These are phyloP conservation scores for Malus orientalis DNA, from an alignment of 306 rosid genomes.

Conservation along the genomic window DNA sequence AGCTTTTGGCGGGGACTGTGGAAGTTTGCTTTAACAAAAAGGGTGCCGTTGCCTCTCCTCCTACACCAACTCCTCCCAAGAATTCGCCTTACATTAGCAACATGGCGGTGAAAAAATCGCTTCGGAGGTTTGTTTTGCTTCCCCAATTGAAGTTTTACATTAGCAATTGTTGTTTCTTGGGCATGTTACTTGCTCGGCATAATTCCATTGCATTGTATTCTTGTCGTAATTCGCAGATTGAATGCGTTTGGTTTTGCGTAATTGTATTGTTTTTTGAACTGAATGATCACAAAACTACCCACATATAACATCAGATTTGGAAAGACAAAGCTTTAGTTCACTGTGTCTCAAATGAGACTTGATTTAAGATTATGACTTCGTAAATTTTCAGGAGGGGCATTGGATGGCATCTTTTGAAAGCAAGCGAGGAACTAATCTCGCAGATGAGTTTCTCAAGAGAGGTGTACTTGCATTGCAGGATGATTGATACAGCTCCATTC, in stretches of 20 bases:
- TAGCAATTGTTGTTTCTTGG: not conserved
- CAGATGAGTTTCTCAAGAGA: constrained; percentile 63
- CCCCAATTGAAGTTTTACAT: not conserved
- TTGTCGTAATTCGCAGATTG: not conserved
- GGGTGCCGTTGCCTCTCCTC: constrained; percentile 66
- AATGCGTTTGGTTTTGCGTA: not conserved
- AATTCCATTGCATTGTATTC: not conserved
- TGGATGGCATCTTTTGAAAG: constrained; percentile 96
- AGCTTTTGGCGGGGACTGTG: constrained; percentile 75
- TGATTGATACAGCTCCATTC: constrained; percentile 75
- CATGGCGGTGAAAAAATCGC: constrained; percentile 55
- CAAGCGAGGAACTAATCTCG: constrained; percentile 76
- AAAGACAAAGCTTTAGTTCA: not conserved
- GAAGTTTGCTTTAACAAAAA: constrained; percentile 63
- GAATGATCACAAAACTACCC: not conserved
- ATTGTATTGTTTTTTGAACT: not conserved
- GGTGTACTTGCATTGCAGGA: constrained; percentile 83
- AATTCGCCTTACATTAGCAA: constrained; percentile 68
- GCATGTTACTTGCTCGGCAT: not conserved
- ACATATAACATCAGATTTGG: not conserved
- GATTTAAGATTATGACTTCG: constrained; percentile 15
- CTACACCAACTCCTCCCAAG: constrained; percentile 74
- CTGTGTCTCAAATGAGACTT: not conserved
- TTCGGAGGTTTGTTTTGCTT: constrained; percentile 51
- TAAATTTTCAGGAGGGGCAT: constrained; percentile 73